These are phyloP conservation scores for Eimeria brunetti DNA, from an alignment of 169 alveolate genomes.

Conservation along the genomic window DNA sequence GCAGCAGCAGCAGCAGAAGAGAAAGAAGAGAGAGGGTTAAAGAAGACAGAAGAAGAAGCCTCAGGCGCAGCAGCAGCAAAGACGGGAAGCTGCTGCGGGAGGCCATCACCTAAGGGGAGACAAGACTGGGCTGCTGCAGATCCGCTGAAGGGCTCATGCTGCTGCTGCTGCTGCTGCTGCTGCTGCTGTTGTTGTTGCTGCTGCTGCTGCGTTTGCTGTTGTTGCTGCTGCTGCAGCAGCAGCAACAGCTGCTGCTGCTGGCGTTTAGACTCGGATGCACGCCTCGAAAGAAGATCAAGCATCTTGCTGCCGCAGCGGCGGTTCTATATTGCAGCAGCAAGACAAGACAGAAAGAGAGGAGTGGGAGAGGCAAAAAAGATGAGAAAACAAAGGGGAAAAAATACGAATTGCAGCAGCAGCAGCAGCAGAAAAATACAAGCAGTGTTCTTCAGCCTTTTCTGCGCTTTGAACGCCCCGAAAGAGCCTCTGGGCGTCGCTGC, in stretches of 20 bases:
- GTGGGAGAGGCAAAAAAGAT: neutral
- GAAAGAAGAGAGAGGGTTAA: neutral
- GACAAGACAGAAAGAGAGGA: neutral
- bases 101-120: neutral
- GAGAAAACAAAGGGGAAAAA: neutral
- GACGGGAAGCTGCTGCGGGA: neutral
- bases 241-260: conserved; percentile 37
- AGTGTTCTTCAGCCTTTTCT: neutral
- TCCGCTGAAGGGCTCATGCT: neutral
- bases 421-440: neutral
- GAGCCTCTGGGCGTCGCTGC: neutral
- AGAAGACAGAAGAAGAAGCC: neutral
- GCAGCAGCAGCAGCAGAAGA: too few species aligned
- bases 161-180: too few species aligned
- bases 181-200: neutral
- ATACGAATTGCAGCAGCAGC: neutral
- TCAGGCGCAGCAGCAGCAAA: neutral
- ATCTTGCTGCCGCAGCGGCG: conserved; percentile 32
- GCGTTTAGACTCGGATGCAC: neutral
- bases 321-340: neutral
- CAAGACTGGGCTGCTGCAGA: neutral
- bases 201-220: neutral
- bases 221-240: conserved; percentile 7
- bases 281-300: neutral
- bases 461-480: neutral